Evolutionary conservation across 345 rosid genomes (phyloP).

Genomic region (Eucalyptus pauciflora): DNA sequence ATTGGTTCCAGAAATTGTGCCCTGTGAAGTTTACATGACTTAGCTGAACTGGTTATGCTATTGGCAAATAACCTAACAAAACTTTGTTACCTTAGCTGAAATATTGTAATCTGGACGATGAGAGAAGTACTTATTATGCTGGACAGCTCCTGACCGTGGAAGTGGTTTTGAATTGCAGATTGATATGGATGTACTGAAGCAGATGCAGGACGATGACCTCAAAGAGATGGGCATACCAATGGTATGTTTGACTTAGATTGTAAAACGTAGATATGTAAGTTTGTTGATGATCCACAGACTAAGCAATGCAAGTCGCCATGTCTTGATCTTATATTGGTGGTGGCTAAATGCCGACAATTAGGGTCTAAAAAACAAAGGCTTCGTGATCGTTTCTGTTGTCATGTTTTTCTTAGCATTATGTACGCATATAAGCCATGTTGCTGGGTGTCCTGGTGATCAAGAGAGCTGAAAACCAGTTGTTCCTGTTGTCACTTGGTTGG

Average conservation of each 20-base stretch:
- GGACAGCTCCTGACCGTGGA: neutral
- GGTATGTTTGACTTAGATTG: conserved; percentile 12
- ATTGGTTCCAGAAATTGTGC: neutral
- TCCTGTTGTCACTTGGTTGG: neutral
- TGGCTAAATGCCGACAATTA: neutral
- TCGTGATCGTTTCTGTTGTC: neutral
- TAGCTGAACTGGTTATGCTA: neutral
- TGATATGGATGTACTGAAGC: conserved; percentile 42
- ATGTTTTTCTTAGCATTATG: neutral
- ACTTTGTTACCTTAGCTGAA: neutral
- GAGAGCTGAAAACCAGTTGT: neutral
- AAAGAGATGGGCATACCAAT: conserved; percentile 52
- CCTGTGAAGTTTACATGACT: neutral
- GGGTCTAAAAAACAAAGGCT: neutral
- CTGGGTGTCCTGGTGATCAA: neutral
- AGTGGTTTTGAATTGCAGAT: conserved; percentile 15
- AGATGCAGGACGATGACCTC: conserved; percentile 41
- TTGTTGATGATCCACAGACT: neutral
- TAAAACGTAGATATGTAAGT: neutral
- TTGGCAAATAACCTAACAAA: neutral
- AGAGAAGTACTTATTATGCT: neutral
- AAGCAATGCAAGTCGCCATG: neutral
- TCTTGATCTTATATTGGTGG: neutral
- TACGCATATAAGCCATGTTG: neutral
- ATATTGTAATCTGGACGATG: neutral